Base-by-base conservation (phyloP, 2,329 filamentous ascomycete species). In the Fusarium heterosporum region DNA sequence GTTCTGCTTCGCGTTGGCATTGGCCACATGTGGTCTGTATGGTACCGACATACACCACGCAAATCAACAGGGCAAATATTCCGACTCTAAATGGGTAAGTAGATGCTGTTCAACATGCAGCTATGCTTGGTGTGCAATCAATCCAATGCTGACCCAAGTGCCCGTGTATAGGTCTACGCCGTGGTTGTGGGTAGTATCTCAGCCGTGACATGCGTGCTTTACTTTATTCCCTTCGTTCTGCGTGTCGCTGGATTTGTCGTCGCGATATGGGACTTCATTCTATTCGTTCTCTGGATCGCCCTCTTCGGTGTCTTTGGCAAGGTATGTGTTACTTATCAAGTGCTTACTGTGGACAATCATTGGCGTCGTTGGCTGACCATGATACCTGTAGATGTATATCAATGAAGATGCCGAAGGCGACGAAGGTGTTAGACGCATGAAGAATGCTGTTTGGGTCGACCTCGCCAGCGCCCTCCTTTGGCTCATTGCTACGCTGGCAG, bases 371-470 rank as follows among this genome's bases (percentile, higher is more conserved):
- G 57, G 64, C 63, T 68, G 40, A 61, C 47, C 30, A 57, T 67
- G 41, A 51, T 42, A 36, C 40, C 19, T 28, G 30, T 64, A 84
- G 79, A 80, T 95, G 83, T 97, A 90, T 82, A 91, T 97, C 74
- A 78, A 86, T 53, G 89, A 89, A 72, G 77, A 93, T 59, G 77
- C 89, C 0, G 82, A 90, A 75, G 89, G 88, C 14, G 84, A 92
- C 74, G 71, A 72, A 39, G 88, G 85, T 48, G 84, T 95, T 57
- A 80, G 83, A 68, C 85, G 92, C 56, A 97, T 97, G 93, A 93
- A 93, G 81, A 89, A 90, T 74, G 92, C 93, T 7, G 92, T 96
- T 16, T 97, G 92, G 91, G 84, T 97, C 43, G 91, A 95, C 76
- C 78, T 97, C 49, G 81, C 86, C 45, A 92, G 90, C 75, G 85